Base-by-base conservation (phyloP, 1,139 yeast genomes). In the Yamadazyma jaroonii region DNA sequence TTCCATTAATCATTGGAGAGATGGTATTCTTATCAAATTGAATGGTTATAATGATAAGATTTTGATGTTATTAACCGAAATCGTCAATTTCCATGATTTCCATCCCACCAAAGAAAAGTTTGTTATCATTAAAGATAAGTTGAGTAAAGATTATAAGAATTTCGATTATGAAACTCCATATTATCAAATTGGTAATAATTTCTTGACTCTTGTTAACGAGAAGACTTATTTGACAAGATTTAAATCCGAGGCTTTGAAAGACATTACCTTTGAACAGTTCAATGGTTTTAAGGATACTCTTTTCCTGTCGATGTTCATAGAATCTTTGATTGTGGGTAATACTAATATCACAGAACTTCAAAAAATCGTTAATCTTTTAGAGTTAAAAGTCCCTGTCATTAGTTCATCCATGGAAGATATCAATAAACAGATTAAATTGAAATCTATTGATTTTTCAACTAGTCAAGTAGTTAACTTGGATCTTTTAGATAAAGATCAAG, bases 31-130 rank as follows among this genome's bases (percentile, higher is more conserved):
- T 29, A 56, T 92, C 29, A 76, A 77, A 35, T 69, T 88, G 13
- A 68, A 73, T 32, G 98, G 98, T 1, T 92, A 84, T 60, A 87
- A 85, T 50, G 92, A 92, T 59, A 90, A 90, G 54, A 64, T 89
- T 33, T 71, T 77, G 9, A 74, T 74, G 7, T 68, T 90, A 36
- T 61, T 88, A 29, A 74, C 74, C 34, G 74, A 79, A 41, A 78
- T 89, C 11, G 58, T 88, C 35, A 62, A 76, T 17, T 53, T 89
- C 34, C 59, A 64, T 14, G 33, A 40, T 8, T 85, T 84, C 49
- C 58, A 67, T 26, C 81, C 88, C 2, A 64, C 64, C 27, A 63
- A 63, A 17, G 73, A 71, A 15, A 73, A 95, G 44, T 92, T 85
- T 53, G 75, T 77, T 14, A 70, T 83, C 4, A 62, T 84, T 31